Percentiles rank a stretch among this genome's conserved stretches.
Evolutionary conservation across 768 basidiomycete genomes (phyloP).

Genomic region (Tulasnella calospora): DNA sequence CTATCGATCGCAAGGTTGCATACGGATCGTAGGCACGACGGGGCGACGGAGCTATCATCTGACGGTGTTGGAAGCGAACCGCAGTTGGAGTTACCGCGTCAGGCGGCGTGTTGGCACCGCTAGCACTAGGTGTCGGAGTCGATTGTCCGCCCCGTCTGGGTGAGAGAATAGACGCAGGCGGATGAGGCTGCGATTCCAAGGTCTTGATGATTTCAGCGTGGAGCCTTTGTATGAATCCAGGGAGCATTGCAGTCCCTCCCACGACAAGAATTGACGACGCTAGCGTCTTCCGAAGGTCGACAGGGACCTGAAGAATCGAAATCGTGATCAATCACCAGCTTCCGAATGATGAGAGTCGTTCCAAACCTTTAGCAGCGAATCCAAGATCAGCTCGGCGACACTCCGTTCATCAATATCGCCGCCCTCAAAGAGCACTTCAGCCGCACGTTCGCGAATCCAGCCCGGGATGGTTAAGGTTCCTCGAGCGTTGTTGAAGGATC

Average conservation of each 20-base stretch:
- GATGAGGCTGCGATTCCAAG: slow-evolving; percentile 42
- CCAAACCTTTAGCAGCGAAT: slow-evolving; percentile 70
- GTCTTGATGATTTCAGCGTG: slow-evolving; percentile 67
- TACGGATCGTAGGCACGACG: slow-evolving; percentile 62
- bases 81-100: slow-evolving; percentile 15
- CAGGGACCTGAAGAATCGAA: slow-evolving; percentile 59
- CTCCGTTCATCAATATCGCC: slow-evolving; percentile 85
- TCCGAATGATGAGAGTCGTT: background rate
- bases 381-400: slow-evolving; percentile 74
- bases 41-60: slow-evolving; percentile 15
- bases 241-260: slow-evolving; percentile 87
- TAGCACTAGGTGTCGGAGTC: slow-evolving; percentile 11
- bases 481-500: slow-evolving; percentile 49
- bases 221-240: slow-evolving; percentile 89
- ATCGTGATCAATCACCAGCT: background rate
- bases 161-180: slow-evolving; percentile 28
- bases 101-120: slow-evolving; percentile 7
- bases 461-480: slow-evolving; percentile 85
- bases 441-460: slow-evolving; percentile 88
- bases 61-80: slow-evolving; percentile 15
- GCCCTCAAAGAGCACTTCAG: slow-evolving; percentile 85
- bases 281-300: slow-evolving; percentile 82
- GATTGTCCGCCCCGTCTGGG: background rate
- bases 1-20: slow-evolving; percentile 62
- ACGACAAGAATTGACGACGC: slow-evolving; percentile 77